Base-by-base conservation (phyloP, 352 stramenopile species). In the Globisporangium echinulatum region DNA sequence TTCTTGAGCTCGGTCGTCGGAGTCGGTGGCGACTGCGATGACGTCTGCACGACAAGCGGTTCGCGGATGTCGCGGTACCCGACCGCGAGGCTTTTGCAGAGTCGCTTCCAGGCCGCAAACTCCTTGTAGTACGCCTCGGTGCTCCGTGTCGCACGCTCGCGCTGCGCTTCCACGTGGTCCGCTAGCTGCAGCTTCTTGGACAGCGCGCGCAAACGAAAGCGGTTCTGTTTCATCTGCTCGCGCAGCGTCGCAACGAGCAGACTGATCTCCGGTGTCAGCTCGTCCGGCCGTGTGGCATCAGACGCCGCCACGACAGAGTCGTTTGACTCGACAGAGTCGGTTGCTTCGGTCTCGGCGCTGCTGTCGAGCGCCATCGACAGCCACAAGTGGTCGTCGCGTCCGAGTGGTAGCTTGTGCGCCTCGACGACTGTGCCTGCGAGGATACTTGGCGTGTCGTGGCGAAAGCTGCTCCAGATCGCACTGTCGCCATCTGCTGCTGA, bases 91-190 rank as follows among this genome's bases (percentile, higher is more conserved):
- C 79, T 88, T 25, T 77, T 74, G 66, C 78, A 88, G 4, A 95
- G 62, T 38, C 72, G 70, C 49, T 94, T 93, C 86, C 86, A 95
- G 10, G 79, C 66, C 8, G 74, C 67, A 62, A 87, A 90, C 48
- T 95, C 84, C 10, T 71, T 70, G 62, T 92, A 94, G 39, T 90
- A 88, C n/a, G 63, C 42, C 49, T 90, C 82, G 1, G 82, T 80
- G 4, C 70, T 56, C 13, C 42, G 5, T 40, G 19, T 43, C 36
- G 42, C 17, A 68, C 63, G 50, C 56, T 58, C 14, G 15, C 43
- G 47, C 37, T 53, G 55, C n/a, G 43, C 68, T 59, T 77, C 59
- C 10, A 52, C 17, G 46, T 60, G 47, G 33, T 64, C 59, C 0
- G 46, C 52, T 17, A 64, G 15, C 56, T 86, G 69, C 7, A 86